Evolutionary conservation across 768 basidiomycete species (phyloP).

Genomic region (Pholiota microspora): DNA sequence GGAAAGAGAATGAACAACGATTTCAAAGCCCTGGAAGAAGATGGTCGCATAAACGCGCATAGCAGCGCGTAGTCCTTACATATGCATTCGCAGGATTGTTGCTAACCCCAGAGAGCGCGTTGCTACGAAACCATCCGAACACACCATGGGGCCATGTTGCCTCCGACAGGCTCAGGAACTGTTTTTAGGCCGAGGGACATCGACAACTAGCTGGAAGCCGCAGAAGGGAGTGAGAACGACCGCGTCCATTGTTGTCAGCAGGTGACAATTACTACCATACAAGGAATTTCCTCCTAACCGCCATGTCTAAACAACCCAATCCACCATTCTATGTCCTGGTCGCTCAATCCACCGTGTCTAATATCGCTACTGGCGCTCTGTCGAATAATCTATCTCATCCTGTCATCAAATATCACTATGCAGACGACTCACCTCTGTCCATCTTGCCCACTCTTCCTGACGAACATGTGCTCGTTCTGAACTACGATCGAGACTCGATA

Average conservation of each 20-base stretch:
- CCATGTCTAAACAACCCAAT: slow-evolving; percentile 18
- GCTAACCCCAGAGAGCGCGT: slow-evolving; percentile 8
- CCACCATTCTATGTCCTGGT: slow-evolving; percentile 71
- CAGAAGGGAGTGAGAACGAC: too few relatives aligned
- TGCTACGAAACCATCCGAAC: slow-evolving; percentile 23
- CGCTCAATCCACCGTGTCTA: slow-evolving; percentile 50
- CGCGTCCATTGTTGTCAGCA: neutral
- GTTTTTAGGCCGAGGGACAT: too few relatives aligned
- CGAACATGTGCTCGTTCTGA: slow-evolving; percentile 74
- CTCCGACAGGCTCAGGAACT: neutral
- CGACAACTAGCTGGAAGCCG: too few relatives aligned
- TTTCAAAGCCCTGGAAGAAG: neutral
- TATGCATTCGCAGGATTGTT: slow-evolving; percentile 1
- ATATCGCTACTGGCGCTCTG: slow-evolving; percentile 30
- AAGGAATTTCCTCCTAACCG: neutral
- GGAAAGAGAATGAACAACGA: slow-evolving; percentile 17
- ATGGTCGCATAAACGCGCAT: neutral
- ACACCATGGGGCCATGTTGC: neutral
- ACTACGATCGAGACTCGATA: slow-evolving; percentile 52
- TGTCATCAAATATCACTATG: slow-evolving; percentile 77
- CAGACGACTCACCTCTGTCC: slow-evolving; percentile 71
- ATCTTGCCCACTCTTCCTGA: slow-evolving; percentile 57
- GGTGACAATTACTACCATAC: too few relatives aligned
- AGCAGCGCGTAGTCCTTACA: neutral
- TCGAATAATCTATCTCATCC: slow-evolving; percentile 63